Percentiles rank a stretch among this genome's conserved stretches.
These are phyloP conservation scores for Triticum turgidum DNA, from an alignment of 176 grass and related monocot species.

Conservation along the genomic window DNA sequence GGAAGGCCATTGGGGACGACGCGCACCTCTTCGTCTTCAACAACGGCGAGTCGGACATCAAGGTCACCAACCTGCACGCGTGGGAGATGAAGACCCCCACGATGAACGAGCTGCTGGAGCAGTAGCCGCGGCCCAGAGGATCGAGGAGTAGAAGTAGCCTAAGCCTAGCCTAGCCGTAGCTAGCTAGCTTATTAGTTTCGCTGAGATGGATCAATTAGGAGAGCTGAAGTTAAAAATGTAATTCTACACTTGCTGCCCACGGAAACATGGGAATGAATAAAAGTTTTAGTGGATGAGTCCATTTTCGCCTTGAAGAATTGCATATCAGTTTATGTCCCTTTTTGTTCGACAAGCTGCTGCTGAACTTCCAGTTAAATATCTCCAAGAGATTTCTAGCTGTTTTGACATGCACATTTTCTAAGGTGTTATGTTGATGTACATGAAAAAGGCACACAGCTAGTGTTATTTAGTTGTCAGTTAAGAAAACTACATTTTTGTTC, in stretches of 20 bases:
- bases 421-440: neutral
- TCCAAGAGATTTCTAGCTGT: neutral
- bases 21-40: no score
- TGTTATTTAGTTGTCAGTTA: neutral
- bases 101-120: no score
- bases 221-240: neutral
- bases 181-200: neutral
- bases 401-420: neutral
- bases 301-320: neutral
- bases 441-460: neutral
- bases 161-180: no score
- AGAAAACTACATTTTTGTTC: neutral
- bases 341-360: no score
- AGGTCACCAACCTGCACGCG: no score
- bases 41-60: no score
- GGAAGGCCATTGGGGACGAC: no score
- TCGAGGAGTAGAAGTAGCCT: no score
- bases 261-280: neutral
- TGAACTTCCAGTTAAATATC: neutral
- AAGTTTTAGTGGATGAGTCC: neutral
- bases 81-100: no score
- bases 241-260: neutral
- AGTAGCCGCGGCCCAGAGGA: no score
- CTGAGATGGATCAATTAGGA: neutral
- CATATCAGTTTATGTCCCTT: no score